Evolutionary conservation across 2,329 filamentous ascomycete species (phyloP), one percentile per base, ranked within the genome.

Genomic region (Paraphoma chrysanthemicola): DNA sequence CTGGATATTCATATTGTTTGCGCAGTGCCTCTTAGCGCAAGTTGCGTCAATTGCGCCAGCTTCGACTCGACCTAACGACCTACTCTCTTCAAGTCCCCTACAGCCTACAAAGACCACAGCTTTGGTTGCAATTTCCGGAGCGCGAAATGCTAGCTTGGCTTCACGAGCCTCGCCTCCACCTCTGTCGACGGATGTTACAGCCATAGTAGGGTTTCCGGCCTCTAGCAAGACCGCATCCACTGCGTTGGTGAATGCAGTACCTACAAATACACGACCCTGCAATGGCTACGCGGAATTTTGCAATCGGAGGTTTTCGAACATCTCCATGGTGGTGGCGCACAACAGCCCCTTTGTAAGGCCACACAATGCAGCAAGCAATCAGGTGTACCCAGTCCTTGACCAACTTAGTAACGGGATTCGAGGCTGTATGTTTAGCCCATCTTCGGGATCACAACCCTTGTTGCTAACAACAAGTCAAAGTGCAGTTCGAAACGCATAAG

Each of bases 401-500:
- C 74, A 77, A 54, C 64, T 77, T 6, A 62, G 70, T 17, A 72
- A 76, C 56, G 73, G 74, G 6, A 69, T 77, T 51, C 71, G 74
- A 51, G 74, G 74, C 48, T 62, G 73, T 76, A 66, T 48, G 67
- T 63, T 33, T 36, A 7, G 11, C n/a, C n/a, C 10, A 12, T 5
- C 7, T 16, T 10, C n/a, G 33, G 33, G 33, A 17, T 23, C 11
- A 9, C 11, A 29, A 1, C 39, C 16, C 11, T n/a, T 16, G 39
- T n/a, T 42, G 7, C 16, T 23, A 23, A 23, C 23, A 23, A 23
- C 2, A 23, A 23, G 23, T 14, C 14, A 8, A n/a, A 86, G 83
- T 89, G 31, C 84, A 88, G 77, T 86, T 86, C 59, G 83, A 88
- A 72, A 82, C 82, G 0, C 86, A 88, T 57, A 78, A 76, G 36